These are phyloP conservation scores for Eurotiales sp. DNA, from an alignment of 2,329 filamentous ascomycete genomes.

Conservation along the genomic window DNA sequence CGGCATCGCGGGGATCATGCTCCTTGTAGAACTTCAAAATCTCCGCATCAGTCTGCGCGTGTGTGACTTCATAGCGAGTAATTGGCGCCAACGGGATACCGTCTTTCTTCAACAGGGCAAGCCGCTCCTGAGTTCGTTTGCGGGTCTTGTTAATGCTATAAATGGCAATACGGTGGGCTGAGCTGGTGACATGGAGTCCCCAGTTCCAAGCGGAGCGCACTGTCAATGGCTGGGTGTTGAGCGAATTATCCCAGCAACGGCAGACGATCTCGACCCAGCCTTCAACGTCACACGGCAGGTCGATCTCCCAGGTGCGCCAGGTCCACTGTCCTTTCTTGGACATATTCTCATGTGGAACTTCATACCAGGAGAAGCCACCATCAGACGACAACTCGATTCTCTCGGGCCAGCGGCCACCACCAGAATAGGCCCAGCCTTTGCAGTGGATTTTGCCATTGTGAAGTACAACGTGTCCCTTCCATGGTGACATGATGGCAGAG, in stretches of 20 bases:
- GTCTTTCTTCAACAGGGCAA: conserved; percentile 28
- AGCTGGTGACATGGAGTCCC: conserved; percentile 38
- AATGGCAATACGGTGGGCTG: conserved; percentile 36
- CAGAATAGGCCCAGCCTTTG: conserved; percentile 58
- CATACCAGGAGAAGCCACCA: conserved; percentile 63
- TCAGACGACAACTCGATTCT: conserved; percentile 62
- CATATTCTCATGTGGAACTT: conserved; percentile 57
- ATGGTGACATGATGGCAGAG: conserved; percentile 62
- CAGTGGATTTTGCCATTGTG: conserved; percentile 58
- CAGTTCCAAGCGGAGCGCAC: conserved; percentile 53
- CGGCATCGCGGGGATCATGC: conserved; percentile 28
- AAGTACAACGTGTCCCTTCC: conserved; percentile 57
- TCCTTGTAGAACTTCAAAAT: conserved; percentile 29
- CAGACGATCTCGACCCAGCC: conserved; percentile 59
- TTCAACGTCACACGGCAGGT: conserved; percentile 60
- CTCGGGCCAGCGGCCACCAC: conserved; percentile 58
- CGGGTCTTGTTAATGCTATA: conserved; percentile 35
- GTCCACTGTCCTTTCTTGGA: conserved; percentile 60
- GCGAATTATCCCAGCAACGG: conserved; percentile 59
- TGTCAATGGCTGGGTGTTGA: conserved; percentile 58
- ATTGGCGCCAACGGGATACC: conserved; percentile 31
- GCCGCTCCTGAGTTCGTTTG: conserved; percentile 23
- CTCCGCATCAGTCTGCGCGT: conserved; percentile 25
- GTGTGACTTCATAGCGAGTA: conserved; percentile 29
- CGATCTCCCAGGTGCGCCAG: conserved; percentile 63